phyloP scores from a whole-genome alignment of 306 rosid genomes.

The Glycine soja region DNA sequence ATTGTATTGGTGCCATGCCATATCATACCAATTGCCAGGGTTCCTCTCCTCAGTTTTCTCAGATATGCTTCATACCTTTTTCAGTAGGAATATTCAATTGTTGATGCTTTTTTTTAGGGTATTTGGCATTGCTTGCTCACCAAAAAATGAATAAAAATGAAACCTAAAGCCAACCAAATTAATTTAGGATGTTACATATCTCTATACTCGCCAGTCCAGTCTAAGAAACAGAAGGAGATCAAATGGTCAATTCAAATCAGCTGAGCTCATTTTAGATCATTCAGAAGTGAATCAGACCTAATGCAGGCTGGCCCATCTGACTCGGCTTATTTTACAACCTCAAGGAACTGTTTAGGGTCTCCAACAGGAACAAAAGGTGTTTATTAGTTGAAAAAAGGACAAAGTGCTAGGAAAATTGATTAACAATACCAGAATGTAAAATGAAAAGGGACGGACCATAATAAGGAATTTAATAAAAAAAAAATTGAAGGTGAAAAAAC shows the following conservation, averaged over 20 bases:
- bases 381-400: no score
- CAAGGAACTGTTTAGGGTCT: no score
- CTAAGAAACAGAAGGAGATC: no score
- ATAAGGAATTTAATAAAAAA: conserved; percentile 13
- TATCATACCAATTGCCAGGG: no score
- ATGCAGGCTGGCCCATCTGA: background rate
- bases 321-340: background rate
- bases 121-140: background rate
- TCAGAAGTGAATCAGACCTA: background rate
- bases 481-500: background rate
- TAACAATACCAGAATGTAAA: conserved; percentile 15
- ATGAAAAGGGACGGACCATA: background rate
- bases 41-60: background rate
- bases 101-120: background rate
- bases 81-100: background rate
- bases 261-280: background rate
- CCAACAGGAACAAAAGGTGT: no score
- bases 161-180: no score
- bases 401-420: conserved; percentile 22
- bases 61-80: background rate
- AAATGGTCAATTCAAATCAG: background rate
- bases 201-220: no score
- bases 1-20: no score
- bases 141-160: no score
- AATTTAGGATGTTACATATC: no score